phyloP scores from a whole-genome alignment of 441 rosid genomes.

The Aleurites moluccanus region DNA sequence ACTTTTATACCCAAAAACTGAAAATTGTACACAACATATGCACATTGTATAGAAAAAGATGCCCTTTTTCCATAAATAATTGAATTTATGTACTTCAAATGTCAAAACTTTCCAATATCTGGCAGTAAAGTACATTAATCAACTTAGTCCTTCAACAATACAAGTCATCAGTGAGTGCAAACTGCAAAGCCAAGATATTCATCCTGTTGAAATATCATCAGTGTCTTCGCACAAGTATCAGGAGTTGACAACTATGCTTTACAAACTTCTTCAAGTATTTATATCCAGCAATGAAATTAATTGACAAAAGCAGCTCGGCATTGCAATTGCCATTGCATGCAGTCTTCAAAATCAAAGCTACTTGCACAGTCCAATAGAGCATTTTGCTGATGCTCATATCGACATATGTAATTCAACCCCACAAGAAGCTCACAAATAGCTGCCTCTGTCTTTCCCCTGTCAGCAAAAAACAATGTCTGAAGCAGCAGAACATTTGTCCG shows the following conservation, averaged over 20 bases:
- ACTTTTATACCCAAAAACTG: neutral
- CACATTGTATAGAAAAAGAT: slow-evolving; percentile 28
- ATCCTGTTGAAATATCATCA: slow-evolving; percentile 35
- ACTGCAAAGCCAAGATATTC: slow-evolving; percentile 32
- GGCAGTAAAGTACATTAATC: slow-evolving; percentile 28
- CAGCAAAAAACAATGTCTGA: slow-evolving; percentile 88
- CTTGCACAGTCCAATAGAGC: slow-evolving; percentile 88
- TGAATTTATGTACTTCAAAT: slow-evolving; percentile 31
- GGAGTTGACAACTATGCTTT: slow-evolving; percentile 31
- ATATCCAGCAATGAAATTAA: slow-evolving; percentile 36
- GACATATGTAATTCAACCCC: slow-evolving; percentile 92
- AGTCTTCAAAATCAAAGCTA: slow-evolving; percentile 95
- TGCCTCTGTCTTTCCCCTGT: slow-evolving; percentile 76
- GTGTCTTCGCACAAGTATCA: slow-evolving; percentile 37
- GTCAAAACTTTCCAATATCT: slow-evolving; percentile 37
- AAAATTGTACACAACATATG: slow-evolving; percentile 23
- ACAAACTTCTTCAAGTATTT: slow-evolving; percentile 24
- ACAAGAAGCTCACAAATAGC: slow-evolving; percentile 82
- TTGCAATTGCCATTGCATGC: slow-evolving; percentile 89
- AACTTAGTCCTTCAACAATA: slow-evolving; percentile 28
- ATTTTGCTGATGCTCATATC: slow-evolving; percentile 90
- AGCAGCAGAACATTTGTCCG: slow-evolving; percentile 84
- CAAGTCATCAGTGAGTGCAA: slow-evolving; percentile 30
- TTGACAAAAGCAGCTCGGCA: slow-evolving; percentile 50
- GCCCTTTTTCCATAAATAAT: slow-evolving; percentile 23